Conservation (phyloP, 1,284 basidiomycete species). For the Cutaneotrichosporon arboriforme region DNA sequence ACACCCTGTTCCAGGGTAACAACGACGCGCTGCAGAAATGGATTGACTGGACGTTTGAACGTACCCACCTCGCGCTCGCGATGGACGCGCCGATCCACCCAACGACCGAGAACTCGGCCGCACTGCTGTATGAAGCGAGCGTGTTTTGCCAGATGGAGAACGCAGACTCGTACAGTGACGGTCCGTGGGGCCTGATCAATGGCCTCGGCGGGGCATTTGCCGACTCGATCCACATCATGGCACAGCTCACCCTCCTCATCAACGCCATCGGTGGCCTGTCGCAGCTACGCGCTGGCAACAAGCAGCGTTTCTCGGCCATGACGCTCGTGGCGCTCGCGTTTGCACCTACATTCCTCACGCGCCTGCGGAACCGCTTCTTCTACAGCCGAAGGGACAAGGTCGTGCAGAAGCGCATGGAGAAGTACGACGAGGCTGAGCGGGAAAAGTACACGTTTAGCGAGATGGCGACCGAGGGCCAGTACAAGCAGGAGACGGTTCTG, state of each 20-base stretch:
- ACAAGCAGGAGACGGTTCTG: conserved; percentile 59
- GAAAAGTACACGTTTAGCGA: not conserved
- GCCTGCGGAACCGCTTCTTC: not conserved
- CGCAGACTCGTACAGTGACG: conserved; percentile 1
- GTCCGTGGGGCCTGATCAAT: conserved; percentile 7
- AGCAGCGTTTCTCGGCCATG: not conserved
- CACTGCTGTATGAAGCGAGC: conserved; percentile 70
- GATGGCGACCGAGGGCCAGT: not conserved
- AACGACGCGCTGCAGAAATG: conserved; percentile 48
- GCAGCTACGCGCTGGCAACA: not conserved
- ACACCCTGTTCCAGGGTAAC: not conserved
- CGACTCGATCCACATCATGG: not conserved
- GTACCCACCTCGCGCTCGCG: conserved; percentile 67
- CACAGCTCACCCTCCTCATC: conserved; percentile 4
- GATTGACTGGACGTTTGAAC: conserved; percentile 65
- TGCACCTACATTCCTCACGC: not conserved
- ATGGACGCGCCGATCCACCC: conserved; percentile 69
- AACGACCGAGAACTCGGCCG: conserved; percentile 61
- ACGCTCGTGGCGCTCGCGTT: not conserved
- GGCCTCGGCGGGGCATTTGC: conserved; percentile 6
- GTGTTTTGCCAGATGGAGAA: conserved; percentile 29
- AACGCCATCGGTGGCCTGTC: conserved; percentile 2
- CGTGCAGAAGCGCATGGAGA: no score
- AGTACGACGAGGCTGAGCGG: not conserved
- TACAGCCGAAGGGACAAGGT: no score